Percentiles rank a stretch among this genome's conserved stretches.
Evolutionary conservation across 164 flowering plant genomes (phyloP).

Genomic region (Stephania japonica): DNA sequence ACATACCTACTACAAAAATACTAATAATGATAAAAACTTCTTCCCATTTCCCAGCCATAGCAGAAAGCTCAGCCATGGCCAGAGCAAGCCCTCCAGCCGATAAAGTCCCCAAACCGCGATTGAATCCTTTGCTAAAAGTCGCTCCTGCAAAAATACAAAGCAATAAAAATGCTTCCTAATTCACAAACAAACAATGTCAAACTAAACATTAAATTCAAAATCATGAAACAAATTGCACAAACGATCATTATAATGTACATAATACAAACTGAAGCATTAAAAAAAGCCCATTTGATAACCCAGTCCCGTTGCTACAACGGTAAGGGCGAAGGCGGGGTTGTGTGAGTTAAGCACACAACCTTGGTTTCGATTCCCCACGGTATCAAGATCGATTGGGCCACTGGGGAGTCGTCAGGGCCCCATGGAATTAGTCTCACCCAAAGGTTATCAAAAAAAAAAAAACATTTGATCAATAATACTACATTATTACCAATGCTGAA

Average conservation of each 20-base stretch:
- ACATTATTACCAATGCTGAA: slow-evolving; percentile 65
- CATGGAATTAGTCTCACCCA: no score
- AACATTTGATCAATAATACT: not conserved
- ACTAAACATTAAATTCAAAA: not conserved
- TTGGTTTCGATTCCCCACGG: no score
- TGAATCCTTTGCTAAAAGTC: slow-evolving; percentile 74
- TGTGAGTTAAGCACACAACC: no score
- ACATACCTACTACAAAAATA: slow-evolving; percentile 61
- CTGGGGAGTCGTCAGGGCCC: no score
- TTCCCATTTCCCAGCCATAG: slow-evolving; percentile 37
- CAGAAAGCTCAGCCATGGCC: slow-evolving; percentile 50
- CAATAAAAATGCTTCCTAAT: not conserved
- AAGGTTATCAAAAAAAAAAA: not conserved
- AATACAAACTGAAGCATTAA: not conserved
- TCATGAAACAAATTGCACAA: no score
- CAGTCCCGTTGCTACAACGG: no score
- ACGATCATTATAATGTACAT: not conserved
- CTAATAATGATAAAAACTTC: slow-evolving; percentile 45
- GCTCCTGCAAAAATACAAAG: slow-evolving; percentile 44
- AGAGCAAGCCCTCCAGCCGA: slow-evolving; percentile 80
- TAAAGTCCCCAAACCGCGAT: slow-evolving; percentile 79
- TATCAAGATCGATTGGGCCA: no score
- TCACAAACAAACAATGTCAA: not conserved
- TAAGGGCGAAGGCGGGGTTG: no score
- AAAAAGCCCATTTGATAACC: not conserved